Evolutionary conservation across 2,329 filamentous ascomycete species (phyloP).

Genomic region (Mycosphaerella sp.): DNA sequence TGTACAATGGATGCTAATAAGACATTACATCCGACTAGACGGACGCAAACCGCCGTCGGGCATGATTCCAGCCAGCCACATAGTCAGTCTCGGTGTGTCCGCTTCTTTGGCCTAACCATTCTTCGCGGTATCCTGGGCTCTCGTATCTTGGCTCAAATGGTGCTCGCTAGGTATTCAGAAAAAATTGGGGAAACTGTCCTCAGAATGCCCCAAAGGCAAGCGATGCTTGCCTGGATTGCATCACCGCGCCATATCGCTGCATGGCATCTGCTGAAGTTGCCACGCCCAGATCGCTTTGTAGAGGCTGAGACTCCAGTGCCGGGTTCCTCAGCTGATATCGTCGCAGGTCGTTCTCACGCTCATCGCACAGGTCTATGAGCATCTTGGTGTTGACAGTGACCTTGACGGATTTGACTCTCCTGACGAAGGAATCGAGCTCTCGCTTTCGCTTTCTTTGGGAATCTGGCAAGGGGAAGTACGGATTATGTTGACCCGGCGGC

Average conservation of each 20-base stretch:
- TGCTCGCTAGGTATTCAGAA: no score
- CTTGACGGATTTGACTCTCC: slow-evolving; percentile 7
- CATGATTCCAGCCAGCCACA: background rate
- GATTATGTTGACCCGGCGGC: slow-evolving; percentile 1
- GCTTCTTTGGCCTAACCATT: background rate
- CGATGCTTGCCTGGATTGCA: background rate
- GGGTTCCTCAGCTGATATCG: slow-evolving; percentile 6
- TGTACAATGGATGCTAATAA: background rate
- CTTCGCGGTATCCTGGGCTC: background rate
- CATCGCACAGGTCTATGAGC: slow-evolving; percentile 10
- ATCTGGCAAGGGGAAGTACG: background rate
- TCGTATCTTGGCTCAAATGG: background rate
- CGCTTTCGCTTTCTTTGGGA: slow-evolving; percentile 1
- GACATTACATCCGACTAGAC: background rate
- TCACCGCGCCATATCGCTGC: background rate
- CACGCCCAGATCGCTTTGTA: background rate
- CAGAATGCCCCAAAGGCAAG: background rate
- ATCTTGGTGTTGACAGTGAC: slow-evolving; percentile 7
- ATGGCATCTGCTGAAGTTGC: slow-evolving; percentile 7
- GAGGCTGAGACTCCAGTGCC: slow-evolving; percentile 2
- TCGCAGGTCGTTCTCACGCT: slow-evolving; percentile 10
- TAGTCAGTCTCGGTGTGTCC: background rate
- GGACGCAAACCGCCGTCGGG: background rate
- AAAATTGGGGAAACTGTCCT: no score
- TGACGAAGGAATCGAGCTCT: slow-evolving; percentile 2